Evolutionary conservation across 768 basidiomycete species (phyloP).

Genomic region (Naganishia vishniacii): DNA sequence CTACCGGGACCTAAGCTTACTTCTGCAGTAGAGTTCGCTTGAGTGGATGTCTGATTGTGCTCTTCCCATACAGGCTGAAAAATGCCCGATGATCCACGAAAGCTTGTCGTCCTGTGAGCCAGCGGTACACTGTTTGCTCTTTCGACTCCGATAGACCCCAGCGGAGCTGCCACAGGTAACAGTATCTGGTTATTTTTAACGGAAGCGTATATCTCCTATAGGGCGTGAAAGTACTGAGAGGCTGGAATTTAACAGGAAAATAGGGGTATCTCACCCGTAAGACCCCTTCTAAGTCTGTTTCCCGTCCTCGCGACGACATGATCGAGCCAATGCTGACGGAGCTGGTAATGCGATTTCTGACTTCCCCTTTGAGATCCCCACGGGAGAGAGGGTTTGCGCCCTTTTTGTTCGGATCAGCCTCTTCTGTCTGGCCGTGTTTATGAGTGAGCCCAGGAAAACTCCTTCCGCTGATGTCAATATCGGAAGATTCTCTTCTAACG

Average conservation of each 20-base stretch:
- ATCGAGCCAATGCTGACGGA: constrained; percentile 39
- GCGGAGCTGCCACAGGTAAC: constrained; percentile 55
- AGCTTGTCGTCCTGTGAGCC: not conserved
- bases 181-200: constrained; percentile 87
- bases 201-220: constrained; percentile 77
- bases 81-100: not conserved
- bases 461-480: too few species aligned
- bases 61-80: constrained; percentile 55
- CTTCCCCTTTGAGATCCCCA: not conserved
- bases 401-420: not conserved
- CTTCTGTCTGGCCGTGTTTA: not conserved
- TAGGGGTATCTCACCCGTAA: constrained; percentile 57
- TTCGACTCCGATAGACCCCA: not conserved
- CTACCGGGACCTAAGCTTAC: constrained; percentile 37
- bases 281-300: constrained; percentile 73
- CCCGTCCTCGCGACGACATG: constrained; percentile 55
- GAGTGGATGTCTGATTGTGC: constrained; percentile 84
- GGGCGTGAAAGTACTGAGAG: too few species aligned
- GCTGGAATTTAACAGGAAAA: not conserved
- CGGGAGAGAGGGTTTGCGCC: too few species aligned
- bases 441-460: too few species aligned
- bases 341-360: constrained; percentile 25
- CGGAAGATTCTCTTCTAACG: too few species aligned
- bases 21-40: constrained; percentile 80
- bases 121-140: not conserved